Conservation (phyloP, 805 yeast species). For the Saccharomycopsis microspora region DNA sequence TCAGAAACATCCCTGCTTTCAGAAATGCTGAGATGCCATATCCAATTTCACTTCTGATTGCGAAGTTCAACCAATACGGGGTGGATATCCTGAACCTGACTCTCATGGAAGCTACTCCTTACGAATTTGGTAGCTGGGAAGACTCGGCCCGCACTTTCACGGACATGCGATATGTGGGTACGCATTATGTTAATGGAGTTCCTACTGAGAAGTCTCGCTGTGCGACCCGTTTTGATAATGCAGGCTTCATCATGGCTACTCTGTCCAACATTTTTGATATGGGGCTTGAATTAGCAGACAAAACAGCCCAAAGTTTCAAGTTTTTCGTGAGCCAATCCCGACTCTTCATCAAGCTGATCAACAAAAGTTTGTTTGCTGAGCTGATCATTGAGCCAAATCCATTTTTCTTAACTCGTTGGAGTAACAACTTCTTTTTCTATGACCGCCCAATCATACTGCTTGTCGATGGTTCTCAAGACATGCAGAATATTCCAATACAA, state of each 20-base stretch:
- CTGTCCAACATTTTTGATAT: constrained; percentile 70
- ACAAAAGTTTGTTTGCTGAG: constrained; percentile 44
- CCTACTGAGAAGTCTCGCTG: constrained; percentile 39
- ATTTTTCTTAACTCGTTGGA: constrained; percentile 34
- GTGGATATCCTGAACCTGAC: constrained; percentile 28
- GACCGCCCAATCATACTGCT: constrained; percentile 34
- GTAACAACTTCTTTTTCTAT: constrained; percentile 27
- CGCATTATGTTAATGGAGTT: constrained; percentile 46
- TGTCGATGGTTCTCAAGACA: constrained; percentile 66
- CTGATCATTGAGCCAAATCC: constrained; percentile 70
- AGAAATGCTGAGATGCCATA: constrained; percentile 55
- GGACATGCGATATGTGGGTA: constrained; percentile 59
- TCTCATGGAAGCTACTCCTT: constrained; percentile 50
- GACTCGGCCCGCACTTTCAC: constrained; percentile 55
- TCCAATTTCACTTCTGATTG: constrained; percentile 56
- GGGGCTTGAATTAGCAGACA: constrained; percentile 46
- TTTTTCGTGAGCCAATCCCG: constrained; percentile 21
- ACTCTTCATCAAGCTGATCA: constrained; percentile 25
- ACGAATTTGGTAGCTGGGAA: constrained; percentile 83
- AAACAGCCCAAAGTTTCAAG: constrained; percentile 34
- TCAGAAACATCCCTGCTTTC: constrained; percentile 51
- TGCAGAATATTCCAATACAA: constrained; percentile 46
- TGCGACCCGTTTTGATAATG: constrained; percentile 62
- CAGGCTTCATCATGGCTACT: constrained; percentile 73
- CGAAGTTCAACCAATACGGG: constrained; percentile 34